phyloP scores from a whole-genome alignment of 129 eudicot genomes.

The Flaveria ramosissima region DNA sequence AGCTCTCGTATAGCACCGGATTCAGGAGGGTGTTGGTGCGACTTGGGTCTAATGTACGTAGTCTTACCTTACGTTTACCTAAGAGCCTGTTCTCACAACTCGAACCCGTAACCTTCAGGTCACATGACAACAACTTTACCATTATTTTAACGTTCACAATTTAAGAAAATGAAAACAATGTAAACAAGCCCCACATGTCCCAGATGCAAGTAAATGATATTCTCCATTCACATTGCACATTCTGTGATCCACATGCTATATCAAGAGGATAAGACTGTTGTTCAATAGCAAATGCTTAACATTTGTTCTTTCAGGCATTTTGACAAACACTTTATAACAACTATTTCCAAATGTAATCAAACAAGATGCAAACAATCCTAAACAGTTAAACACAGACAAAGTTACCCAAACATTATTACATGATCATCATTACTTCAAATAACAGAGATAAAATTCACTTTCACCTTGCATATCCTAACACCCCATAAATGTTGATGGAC shows the following conservation, averaged over 20 bases:
- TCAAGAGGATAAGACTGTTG: not conserved
- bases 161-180: constrained; percentile 6
- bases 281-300: not conserved
- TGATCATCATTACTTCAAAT: not conserved
- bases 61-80: too few relatives aligned
- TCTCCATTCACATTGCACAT: constrained; percentile 18
- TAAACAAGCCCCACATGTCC: constrained; percentile 18
- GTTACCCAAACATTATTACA: not conserved
- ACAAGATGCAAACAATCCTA: not conserved
- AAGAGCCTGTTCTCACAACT: too few relatives aligned
- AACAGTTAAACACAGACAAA: not conserved
- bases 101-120: too few relatives aligned
- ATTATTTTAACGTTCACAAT: too few relatives aligned
- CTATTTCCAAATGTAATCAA: not conserved
- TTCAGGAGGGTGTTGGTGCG: too few relatives aligned
- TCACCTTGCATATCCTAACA: constrained; percentile 8
- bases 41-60: too few relatives aligned
- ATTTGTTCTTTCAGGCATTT: not conserved
- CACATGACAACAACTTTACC: too few relatives aligned
- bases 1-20: too few relatives aligned
- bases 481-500: constrained; percentile 11
- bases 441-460: constrained; percentile 5
- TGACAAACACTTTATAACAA: not conserved
- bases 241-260: not conserved
- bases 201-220: not conserved